Percentiles rank a stretch among this genome's conserved stretches.
Evolutionary conservation across 768 basidiomycete species (phyloP).

Genomic region (Amanita rubescens): DNA sequence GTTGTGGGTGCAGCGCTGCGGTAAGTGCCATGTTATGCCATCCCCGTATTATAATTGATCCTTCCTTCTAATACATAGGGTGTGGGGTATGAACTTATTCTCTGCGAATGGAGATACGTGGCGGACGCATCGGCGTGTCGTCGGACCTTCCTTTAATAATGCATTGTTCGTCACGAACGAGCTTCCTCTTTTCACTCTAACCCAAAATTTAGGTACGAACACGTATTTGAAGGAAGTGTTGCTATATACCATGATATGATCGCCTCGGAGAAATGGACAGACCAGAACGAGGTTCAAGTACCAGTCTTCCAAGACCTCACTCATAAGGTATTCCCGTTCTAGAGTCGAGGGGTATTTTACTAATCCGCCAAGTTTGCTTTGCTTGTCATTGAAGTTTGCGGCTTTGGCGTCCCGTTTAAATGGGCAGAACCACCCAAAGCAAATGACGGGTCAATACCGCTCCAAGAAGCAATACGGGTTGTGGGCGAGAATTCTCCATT

Average conservation of each 20-base stretch:
- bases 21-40: constrained; percentile 17
- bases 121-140: constrained; percentile 38
- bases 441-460: constrained; percentile 29
- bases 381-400: constrained; percentile 36
- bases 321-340: constrained; percentile 23
- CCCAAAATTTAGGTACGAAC: constrained; percentile 24
- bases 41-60: neutral
- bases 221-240: constrained; percentile 33
- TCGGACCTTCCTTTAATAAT: constrained; percentile 38
- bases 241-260: constrained; percentile 34
- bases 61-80: neutral
- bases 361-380: constrained; percentile 28
- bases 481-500: constrained; percentile 23
- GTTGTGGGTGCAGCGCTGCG: constrained; percentile 22
- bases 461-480: constrained; percentile 30
- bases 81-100: constrained; percentile 41
- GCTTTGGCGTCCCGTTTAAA: constrained; percentile 37
- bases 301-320: constrained; percentile 26
- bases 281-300: constrained; percentile 20
- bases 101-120: constrained; percentile 36
- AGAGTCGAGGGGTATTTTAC: neutral
- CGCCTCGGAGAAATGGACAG: constrained; percentile 26
- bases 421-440: constrained; percentile 34
- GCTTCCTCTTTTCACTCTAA: neutral
- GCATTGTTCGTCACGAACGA: constrained; percentile 23